Evolutionary conservation across 2,329 filamentous ascomycete species (phyloP).

Genomic region (Aureobasidium pullulans): DNA sequence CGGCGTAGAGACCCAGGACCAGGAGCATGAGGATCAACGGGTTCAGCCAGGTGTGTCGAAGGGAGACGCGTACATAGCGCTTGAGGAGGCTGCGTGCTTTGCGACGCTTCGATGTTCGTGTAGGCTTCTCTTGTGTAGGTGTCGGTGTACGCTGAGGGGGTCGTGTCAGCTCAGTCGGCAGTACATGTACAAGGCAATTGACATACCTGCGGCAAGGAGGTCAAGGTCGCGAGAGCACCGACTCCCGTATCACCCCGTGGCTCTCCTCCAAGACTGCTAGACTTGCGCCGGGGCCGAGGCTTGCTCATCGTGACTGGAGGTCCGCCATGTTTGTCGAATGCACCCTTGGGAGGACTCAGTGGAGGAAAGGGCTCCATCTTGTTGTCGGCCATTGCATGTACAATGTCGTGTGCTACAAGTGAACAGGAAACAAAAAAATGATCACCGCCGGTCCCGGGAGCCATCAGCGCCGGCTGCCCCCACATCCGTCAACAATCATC

Average conservation of each 20-base stretch:
- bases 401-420: neutral
- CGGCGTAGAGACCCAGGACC: conserved; percentile 60
- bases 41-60: conserved; percentile 54
- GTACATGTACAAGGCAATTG: no score
- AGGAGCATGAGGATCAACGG: conserved; percentile 62
- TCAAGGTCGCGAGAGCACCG: conserved; percentile 42
- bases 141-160: conserved; percentile 14
- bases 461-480: neutral
- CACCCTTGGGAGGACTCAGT: neutral
- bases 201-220: neutral
- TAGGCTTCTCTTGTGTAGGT: conserved; percentile 14
- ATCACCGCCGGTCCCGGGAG: neutral
- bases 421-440: neutral
- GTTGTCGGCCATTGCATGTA: neutral
- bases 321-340: conserved; percentile 1
- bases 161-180: neutral
- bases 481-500: conserved; percentile 1
- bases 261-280: conserved; percentile 44
- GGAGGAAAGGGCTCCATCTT: conserved; percentile 14
- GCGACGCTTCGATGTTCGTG: conserved; percentile 38
- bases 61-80: conserved; percentile 38
- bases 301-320: neutral
- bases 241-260: conserved; percentile 46
- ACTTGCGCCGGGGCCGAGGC: conserved; percentile 34
- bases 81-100: conserved; percentile 38